Evolutionary conservation across 805 yeast genomes (phyloP).

Genomic region (Pachysolen tannophilus): DNA sequence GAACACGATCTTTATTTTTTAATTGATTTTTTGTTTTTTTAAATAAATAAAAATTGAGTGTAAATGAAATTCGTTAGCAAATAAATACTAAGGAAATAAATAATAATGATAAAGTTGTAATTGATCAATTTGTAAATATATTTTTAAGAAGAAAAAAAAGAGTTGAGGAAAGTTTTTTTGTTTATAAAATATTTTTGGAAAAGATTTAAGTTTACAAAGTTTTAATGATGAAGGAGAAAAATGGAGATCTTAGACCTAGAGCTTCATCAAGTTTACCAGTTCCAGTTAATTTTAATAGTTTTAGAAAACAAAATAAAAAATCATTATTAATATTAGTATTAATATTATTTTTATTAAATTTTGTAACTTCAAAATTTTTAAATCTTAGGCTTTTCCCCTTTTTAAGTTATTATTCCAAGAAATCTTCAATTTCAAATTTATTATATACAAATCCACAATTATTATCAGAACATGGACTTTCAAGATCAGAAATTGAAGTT

Average conservation of each 20-base stretch:
- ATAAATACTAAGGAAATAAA: too few species aligned
- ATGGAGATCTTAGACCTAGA: constrained; percentile 7
- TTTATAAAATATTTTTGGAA: too few species aligned
- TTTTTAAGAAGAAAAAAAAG: too few species aligned
- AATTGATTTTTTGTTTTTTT: too few species aligned
- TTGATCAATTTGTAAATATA: too few species aligned
- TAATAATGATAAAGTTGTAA: too few species aligned
- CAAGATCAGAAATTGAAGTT: constrained; percentile 37
- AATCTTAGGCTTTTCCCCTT: constrained; percentile 8
- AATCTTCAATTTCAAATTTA: constrained; percentile 6
- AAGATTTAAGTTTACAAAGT: too few species aligned
- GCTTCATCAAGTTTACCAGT: constrained; percentile 7
- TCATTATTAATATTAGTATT: background rate
- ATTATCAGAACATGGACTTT: constrained; percentile 31
- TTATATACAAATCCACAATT: constrained; percentile 2
- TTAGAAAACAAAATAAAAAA: constrained; percentile 2
- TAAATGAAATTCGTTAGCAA: too few species aligned
- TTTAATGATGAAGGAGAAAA: too few species aligned
- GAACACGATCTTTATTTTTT: too few species aligned
- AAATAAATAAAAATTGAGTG: too few species aligned
- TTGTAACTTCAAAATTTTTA: constrained; percentile 6
- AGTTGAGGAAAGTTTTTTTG: too few species aligned
- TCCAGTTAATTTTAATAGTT: constrained; percentile 8
- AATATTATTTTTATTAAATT: constrained; percentile 4
- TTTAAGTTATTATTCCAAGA: constrained; percentile 2